Base-by-base conservation (phyloP, 2,329 filamentous ascomycete genomes). In the Alternaria panax region DNA sequence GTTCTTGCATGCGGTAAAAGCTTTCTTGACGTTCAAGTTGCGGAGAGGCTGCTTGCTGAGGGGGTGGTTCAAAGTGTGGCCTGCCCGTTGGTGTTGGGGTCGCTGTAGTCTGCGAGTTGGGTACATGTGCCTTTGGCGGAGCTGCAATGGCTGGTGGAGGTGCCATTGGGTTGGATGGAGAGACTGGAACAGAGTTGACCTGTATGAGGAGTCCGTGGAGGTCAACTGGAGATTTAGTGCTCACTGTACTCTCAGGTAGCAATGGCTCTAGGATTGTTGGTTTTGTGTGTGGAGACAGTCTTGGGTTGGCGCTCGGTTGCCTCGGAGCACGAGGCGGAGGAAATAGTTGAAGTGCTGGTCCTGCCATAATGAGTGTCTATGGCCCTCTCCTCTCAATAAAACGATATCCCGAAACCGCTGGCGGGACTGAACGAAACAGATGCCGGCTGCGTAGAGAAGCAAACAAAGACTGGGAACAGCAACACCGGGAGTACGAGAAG, bases 201-300 rank as follows among this genome's bases (percentile, higher is more conserved):
- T 78, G 75, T 18, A 79, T 73, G 46, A 79, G 65, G 45, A 79
- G 73, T 54, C 78, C 76, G 54, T 79, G 77, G 47, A 79, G 77
- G 64, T 79, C 76, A 36, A 64, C 58, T 43, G 71, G 70, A 45
- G 70, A 60, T 41, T 73, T 75, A 25, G 69, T 63, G 51, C 61
- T 70, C 54, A 73, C 72, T 52, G 71, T 68, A 60, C 70, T 73
- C 25, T 77, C 71, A 62, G 70, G 70, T 52, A 68, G 62, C 47
- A 63, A 41, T 11, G 75, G 70, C 34, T 76, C 75, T 59, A 71
- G 71, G 18, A 68, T 70, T 40, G 71, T 65, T 47, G 70, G 65
- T 51, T 76, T 77, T 24, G 64, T 53, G 20, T 67, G 69, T 46
- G 62, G 65, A 18, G 61, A 57, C 36, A 69, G 69, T 56, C 61